phyloP scores from a whole-genome alignment of 1,284 basidiomycete species.

The Taiwanofungus camphoratus region DNA sequence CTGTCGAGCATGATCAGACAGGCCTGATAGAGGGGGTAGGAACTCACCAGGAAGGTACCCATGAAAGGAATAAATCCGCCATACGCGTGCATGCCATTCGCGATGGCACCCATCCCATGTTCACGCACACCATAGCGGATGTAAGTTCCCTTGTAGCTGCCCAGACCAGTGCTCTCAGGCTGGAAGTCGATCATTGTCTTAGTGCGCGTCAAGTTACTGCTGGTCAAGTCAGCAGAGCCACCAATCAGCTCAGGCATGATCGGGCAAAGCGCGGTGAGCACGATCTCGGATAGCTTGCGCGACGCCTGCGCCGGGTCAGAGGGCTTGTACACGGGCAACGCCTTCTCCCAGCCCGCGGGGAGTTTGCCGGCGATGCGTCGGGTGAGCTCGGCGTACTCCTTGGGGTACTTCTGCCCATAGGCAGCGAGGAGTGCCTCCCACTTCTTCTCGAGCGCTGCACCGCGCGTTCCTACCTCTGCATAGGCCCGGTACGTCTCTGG shows the following conservation, averaged over 20 bases:
- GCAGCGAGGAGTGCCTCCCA: conserved; percentile 73
- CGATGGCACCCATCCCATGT: conserved; percentile 95
- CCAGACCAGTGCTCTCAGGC: conserved; percentile 79
- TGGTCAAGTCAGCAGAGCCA: conserved; percentile 91
- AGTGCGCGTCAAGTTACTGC: conserved; percentile 87
- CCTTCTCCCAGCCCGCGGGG: conserved; percentile 83
- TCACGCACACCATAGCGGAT: conserved; percentile 97
- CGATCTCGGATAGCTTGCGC: conserved; percentile 90
- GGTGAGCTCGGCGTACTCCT: conserved; percentile 80
- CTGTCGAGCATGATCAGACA: conserved; percentile 29
- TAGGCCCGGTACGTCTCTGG: conserved; percentile 72
- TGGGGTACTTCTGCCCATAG: conserved; percentile 77
- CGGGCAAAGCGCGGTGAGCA: conserved; percentile 72
- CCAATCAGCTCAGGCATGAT: conserved; percentile 81
- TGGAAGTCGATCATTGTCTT: conserved; percentile 90
- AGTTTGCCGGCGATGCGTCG: conserved; percentile 84
- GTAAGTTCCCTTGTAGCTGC: conserved; percentile 84
- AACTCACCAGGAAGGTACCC: conserved; percentile 78
- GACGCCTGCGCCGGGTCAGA: conserved; percentile 83
- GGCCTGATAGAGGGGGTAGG: background rate
- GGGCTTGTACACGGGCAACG: conserved; percentile 79
- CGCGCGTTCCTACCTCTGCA: conserved; percentile 59
- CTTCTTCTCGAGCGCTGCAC: conserved; percentile 67
- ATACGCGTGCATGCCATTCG: conserved; percentile 85
- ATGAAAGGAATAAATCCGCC: conserved; percentile 82